These are phyloP conservation scores for Recurvomyces mirabilis DNA, from an alignment of 495 filamentous ascomycete genomes.

Conservation along the genomic window DNA sequence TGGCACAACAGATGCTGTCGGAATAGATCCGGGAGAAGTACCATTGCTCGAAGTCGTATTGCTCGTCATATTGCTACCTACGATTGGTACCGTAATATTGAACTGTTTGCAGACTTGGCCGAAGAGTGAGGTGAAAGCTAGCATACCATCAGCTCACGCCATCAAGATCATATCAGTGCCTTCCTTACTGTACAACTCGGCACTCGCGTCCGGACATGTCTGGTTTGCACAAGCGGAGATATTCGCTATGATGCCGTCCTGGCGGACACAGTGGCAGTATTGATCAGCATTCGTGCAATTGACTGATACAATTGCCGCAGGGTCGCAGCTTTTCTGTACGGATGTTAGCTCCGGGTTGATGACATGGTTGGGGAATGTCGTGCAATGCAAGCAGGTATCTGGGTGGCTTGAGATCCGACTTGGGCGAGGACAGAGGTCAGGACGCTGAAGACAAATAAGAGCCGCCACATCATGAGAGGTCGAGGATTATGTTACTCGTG, in stretches of 20 bases:
- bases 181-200: conserved; percentile 2
- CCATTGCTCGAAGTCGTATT: conserved; percentile 9
- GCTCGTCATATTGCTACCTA: conserved; percentile 4
- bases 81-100: conserved; percentile 5
- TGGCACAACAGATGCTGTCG: not conserved
- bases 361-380: not conserved
- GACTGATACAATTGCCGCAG: conserved; percentile 7
- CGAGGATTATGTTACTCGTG: not conserved
- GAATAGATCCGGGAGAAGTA: not conserved
- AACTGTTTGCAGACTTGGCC: conserved; percentile 5
- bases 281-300: conserved; percentile 9
- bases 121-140: conserved; percentile 7
- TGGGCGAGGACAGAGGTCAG: conserved; percentile 1
- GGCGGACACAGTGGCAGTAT: conserved; percentile 11
- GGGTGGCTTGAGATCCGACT: conserved; percentile 2
- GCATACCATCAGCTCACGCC: not conserved
- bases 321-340: conserved; percentile 6
- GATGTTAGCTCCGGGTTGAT: not conserved
- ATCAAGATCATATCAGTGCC: not conserved
- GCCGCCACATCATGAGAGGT: not conserved
- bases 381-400: conserved; percentile 6
- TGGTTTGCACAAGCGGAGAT: conserved; percentile 5
- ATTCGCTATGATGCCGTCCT: conserved; percentile 3
- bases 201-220: conserved; percentile 6
- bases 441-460: not conserved